Conservation (phyloP, 169 alveolate genomes). For the Plasmodium knowlesi region DNA sequence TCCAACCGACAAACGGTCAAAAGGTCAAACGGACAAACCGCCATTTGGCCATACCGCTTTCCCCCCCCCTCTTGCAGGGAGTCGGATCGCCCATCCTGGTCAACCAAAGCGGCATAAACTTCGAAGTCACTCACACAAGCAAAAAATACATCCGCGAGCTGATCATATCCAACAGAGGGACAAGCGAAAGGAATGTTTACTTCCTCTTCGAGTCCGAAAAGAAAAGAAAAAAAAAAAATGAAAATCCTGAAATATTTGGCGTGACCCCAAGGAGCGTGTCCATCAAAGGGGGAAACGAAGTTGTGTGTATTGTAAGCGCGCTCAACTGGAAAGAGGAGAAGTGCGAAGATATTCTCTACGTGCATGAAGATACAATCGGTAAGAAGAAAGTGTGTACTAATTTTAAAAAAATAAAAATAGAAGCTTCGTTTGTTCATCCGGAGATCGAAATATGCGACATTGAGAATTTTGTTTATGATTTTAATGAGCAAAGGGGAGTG, state of each 20-base stretch:
- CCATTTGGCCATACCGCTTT: background rate
- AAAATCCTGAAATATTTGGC: conserved; percentile 29
- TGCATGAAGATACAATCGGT: conserved; percentile 30
- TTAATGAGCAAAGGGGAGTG: conserved; percentile 7
- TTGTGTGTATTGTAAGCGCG: conserved; percentile 47
- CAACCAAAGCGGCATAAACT: conserved; percentile 1
- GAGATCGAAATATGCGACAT: conserved; percentile 49
- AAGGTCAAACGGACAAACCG: background rate
- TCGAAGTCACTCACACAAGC: conserved; percentile 28
- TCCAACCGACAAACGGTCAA: background rate
- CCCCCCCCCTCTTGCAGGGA: background rate
- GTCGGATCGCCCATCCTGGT: conserved; percentile 61
- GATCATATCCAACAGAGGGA: conserved; percentile 47
- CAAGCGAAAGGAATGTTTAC: conserved; percentile 31
- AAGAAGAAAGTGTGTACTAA: conserved; percentile 26
- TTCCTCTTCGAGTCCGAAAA: conserved; percentile 62
- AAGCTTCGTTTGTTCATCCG: conserved; percentile 53
- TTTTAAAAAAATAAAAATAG: conserved; percentile 55
- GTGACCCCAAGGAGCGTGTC: conserved; percentile 35
- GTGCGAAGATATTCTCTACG: conserved; percentile 48
- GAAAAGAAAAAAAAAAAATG: conserved; percentile 26
- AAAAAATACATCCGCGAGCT: conserved; percentile 54
- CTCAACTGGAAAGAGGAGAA: conserved; percentile 50
- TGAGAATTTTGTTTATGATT: conserved; percentile 18
- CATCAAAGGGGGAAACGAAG: conserved; percentile 40